Base-by-base conservation (phyloP, 257 asterid genomes). In the Plantago ovata region DNA sequence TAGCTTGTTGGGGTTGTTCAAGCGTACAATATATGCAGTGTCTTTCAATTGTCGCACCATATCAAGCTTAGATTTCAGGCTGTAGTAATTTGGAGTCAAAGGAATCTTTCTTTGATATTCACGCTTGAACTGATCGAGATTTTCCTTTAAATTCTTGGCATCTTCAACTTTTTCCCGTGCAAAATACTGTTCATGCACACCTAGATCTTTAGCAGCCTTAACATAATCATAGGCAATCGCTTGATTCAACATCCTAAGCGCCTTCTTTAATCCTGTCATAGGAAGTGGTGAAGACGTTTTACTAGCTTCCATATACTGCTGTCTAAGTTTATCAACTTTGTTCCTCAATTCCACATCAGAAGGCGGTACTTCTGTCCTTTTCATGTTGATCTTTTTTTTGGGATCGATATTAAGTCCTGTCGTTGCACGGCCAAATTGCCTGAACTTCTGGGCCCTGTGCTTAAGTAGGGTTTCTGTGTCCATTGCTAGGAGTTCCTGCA, bases 401-500 rank as follows among this genome's bases (percentile, higher is more conserved):
- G 94, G 95, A 61, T 85, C 95, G 3, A 83, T 24, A 1, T 95
- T 86, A 50, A 80, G 61, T 63, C 92, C 93, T 72, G 83, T 94
- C 51, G 72, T 81, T 80, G 71, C 73, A 61, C 86, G 79, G 47
- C 94, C 95, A 53, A 92, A 53, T 57, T 79, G 79, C 46, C 95
- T 80, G 79, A 81, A 88, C 77, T 92, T 92, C 28, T 51, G 81
- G 52, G 70, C 60, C 68, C 98, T 75, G 38, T 88, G 96, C 65
- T 80, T 79, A 55, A 92, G 50, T 65, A 92, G 71, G 36, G 81
- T 74, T 59, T 77, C 76, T 13, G 73, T 72, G 71, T 88, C 93
- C 96, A 92, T 77, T 62, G 81, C 80, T 10, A 14, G 54, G 47
- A 88, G 93, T 79, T 85, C 95, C 98, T 92, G 79, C 41, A 76